These are phyloP conservation scores for Williopsis jadinii DNA, from an alignment of 1,139 yeast genomes.

Conservation along the genomic window DNA sequence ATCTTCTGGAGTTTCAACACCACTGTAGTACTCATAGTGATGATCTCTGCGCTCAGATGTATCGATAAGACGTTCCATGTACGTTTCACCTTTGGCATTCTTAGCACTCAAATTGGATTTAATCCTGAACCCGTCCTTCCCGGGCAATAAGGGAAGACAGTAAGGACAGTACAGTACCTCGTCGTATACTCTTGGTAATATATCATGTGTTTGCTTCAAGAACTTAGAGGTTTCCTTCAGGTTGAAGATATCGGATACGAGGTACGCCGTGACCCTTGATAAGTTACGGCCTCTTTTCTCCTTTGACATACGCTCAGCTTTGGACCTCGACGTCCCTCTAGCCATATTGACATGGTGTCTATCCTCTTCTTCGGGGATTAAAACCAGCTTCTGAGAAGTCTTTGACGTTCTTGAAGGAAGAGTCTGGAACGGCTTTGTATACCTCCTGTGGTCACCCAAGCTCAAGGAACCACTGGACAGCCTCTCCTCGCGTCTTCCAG, in stretches of 20 bases:
- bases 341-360: constrained; percentile 2
- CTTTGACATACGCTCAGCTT: constrained; percentile 66
- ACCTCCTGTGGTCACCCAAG: constrained; percentile 19
- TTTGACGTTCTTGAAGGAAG: constrained; percentile 85
- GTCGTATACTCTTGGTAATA: constrained; percentile 80
- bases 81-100: constrained; percentile 49
- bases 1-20: constrained; percentile 64
- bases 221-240: constrained; percentile 58
- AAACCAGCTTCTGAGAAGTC: constrained; percentile 75
- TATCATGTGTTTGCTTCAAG: constrained; percentile 64
- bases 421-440: constrained; percentile 56
- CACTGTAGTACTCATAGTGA: constrained; percentile 85
- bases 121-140: constrained; percentile 77
- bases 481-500: constrained; percentile 37
- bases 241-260: constrained; percentile 77
- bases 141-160: constrained; percentile 80
- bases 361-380: constrained; percentile 65
- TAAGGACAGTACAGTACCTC: constrained; percentile 91
- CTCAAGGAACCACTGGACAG: constrained; percentile 27
- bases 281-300: constrained; percentile 62
- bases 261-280: constrained; percentile 85
- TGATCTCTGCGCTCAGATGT: constrained; percentile 82
- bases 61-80: constrained; percentile 72
- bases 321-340: constrained; percentile 25
- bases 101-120: constrained; percentile 71